A percentile compares a stretch with the other conserved stretches of the same genome.
Conservation (phyloP, 2,329 filamentous ascomycete genomes). For the Diaporthe sp. region DNA sequence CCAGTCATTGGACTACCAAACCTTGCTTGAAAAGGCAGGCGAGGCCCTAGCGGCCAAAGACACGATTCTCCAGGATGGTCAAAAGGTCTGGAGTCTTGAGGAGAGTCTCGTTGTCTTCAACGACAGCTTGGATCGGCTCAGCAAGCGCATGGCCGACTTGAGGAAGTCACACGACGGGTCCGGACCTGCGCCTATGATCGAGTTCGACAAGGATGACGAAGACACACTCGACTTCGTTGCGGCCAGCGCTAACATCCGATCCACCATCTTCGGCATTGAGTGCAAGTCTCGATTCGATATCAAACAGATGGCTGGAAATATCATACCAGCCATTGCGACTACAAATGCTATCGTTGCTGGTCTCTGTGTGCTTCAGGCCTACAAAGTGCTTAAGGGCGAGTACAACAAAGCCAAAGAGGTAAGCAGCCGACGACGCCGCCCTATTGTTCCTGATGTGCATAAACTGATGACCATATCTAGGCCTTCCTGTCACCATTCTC, state of each 20-base stretch:
- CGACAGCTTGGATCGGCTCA: conserved; percentile 84
- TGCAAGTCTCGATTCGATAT: conserved; percentile 93
- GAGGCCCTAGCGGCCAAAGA: conserved; percentile 66
- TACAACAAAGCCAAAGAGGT: conserved; percentile 82
- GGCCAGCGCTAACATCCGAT: conserved; percentile 90
- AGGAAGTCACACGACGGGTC: conserved; percentile 63
- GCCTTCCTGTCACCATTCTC: conserved; percentile 84
- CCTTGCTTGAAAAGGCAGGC: conserved; percentile 67
- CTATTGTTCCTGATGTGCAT: neutral
- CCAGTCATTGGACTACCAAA: conserved; percentile 78
- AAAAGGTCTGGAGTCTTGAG: conserved; percentile 82
- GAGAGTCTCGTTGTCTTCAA: conserved; percentile 91
- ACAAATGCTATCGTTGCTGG: conserved; percentile 97
- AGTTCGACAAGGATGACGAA: conserved; percentile 96
- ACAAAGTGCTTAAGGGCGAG: conserved; percentile 86
- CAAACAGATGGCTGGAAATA: conserved; percentile 99
- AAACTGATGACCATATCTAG: conserved; percentile 52
- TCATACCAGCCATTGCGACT: conserved; percentile 97
- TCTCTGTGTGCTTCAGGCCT: conserved; percentile 90
- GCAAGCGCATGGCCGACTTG: conserved; percentile 77
- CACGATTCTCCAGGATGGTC: conserved; percentile 74
- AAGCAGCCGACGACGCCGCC: conserved; percentile 43
- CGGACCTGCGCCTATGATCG: conserved; percentile 75
- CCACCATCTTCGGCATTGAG: conserved; percentile 90
- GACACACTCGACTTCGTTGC: conserved; percentile 97